A percentile compares a stretch with the other conserved stretches of the same genome.
phyloP scores from a whole-genome alignment of 148 eudicot genomes.

The Rheum nobile region DNA sequence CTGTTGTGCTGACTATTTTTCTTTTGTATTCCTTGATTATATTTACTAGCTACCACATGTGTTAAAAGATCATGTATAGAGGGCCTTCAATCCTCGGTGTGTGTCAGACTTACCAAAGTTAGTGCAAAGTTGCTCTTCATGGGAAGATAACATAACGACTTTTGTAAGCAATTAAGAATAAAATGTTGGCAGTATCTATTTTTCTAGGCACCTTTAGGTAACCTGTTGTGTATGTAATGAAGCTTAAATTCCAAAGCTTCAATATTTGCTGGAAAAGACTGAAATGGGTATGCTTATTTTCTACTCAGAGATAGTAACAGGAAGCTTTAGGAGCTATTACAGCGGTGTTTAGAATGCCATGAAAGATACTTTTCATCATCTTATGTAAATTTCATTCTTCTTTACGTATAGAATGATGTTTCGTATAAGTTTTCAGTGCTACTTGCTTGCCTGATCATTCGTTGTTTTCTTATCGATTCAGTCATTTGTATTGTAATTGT shows the following conservation, averaged over 20 bases:
- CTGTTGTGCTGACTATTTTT: neutral
- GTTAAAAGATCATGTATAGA: constrained; percentile 58
- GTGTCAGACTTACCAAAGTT: constrained; percentile 62
- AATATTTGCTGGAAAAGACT: neutral
- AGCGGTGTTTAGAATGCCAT: constrained; percentile 85
- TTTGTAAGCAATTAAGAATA: neutral
- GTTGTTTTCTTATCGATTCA: neutral
- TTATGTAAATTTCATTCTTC: constrained; percentile 31
- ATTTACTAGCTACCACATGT: constrained; percentile 43
- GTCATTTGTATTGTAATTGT: neutral
- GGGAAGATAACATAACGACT: neutral
- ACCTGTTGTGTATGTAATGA: neutral
- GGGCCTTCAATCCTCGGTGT: constrained; percentile 60
- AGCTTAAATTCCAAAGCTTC: neutral
- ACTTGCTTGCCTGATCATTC: neutral
- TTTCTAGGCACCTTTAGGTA: neutral
- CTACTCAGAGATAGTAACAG: constrained; percentile 61
- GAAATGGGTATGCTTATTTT: neutral
- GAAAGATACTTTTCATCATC: constrained; percentile 34
- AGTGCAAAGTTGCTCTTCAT: constrained; percentile 4
- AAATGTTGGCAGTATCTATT: neutral
- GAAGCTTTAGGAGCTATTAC: constrained; percentile 77
- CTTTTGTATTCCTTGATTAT: constrained; percentile 34
- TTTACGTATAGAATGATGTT: neutral
- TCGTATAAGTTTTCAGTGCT: neutral